A percentile compares a stretch with the other conserved stretches of the same genome.
Evolutionary conservation across 106 monocot species (phyloP).

Genomic region (Chionographis japonica): DNA sequence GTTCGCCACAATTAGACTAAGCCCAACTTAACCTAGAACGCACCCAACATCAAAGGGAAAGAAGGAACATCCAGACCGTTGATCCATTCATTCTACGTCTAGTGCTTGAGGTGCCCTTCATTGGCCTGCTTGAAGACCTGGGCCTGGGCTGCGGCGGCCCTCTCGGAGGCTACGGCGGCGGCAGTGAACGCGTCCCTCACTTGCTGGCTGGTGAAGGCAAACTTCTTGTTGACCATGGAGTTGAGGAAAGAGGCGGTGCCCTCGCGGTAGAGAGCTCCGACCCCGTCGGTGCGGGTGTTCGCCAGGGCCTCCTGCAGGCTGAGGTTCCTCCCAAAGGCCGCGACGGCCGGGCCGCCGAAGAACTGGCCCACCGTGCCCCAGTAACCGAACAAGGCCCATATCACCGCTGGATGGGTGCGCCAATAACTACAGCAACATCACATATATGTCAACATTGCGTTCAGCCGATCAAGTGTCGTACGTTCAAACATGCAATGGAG

Average conservation of each 20-base stretch:
- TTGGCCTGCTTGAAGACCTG: conserved; percentile 38
- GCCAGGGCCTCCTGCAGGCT: conserved; percentile 24
- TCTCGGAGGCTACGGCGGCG: conserved; percentile 21
- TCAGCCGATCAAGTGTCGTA: no score
- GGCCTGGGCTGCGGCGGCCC: conserved; percentile 32
- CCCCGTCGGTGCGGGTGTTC: conserved; percentile 28
- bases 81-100: not conserved
- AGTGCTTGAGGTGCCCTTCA: conserved; percentile 22
- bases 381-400: conserved; percentile 32
- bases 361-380: conserved; percentile 25
- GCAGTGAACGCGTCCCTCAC: conserved; percentile 25
- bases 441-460: no score
- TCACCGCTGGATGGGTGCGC: conserved; percentile 30
- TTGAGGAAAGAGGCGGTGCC: conserved; percentile 38
- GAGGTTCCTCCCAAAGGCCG: conserved; percentile 14
- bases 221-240: conserved; percentile 27
- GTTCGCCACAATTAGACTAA: no score
- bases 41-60: no score
- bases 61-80: no score
- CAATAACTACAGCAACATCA: conserved; percentile 27
- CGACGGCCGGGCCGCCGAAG: conserved; percentile 14
- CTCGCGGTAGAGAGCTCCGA: conserved; percentile 33
- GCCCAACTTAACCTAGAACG: no score
- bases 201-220: conserved; percentile 25
- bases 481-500: no score